These are phyloP conservation scores for Capronia americana DNA, from an alignment of 2,329 filamentous ascomycete genomes.

Conservation along the genomic window DNA sequence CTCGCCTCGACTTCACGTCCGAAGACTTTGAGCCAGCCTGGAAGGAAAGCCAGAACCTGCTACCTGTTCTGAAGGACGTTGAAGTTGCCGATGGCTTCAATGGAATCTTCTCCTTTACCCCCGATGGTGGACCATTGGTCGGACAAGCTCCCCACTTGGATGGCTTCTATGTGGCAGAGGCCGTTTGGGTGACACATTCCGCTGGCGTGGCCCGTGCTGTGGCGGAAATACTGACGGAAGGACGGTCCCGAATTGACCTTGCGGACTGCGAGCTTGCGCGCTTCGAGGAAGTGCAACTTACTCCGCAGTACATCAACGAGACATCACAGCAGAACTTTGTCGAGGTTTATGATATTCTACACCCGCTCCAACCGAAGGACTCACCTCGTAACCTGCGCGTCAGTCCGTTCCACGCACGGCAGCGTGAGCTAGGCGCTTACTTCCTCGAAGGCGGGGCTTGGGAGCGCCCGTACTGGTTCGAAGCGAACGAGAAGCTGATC, in stretches of 20 bases:
- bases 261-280: slow-evolving; percentile 65
- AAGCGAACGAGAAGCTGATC: slow-evolving; percentile 61
- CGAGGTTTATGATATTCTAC: slow-evolving; percentile 69
- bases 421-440: slow-evolving; percentile 58
- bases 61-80: slow-evolving; percentile 59
- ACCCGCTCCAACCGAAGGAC: slow-evolving; percentile 64
- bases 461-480: slow-evolving; percentile 70
- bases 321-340: slow-evolving; percentile 67
- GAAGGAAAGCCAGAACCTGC: slow-evolving; percentile 61
- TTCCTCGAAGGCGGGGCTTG: slow-evolving; percentile 66
- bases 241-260: slow-evolving; percentile 62
- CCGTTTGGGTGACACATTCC: slow-evolving; percentile 71
- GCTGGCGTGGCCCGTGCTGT: slow-evolving; percentile 67
- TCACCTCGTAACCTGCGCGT: slow-evolving; percentile 65
- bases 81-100: slow-evolving; percentile 68
- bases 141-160: slow-evolving; percentile 65
- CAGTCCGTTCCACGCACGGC: slow-evolving; percentile 64
- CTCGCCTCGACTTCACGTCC: slow-evolving; percentile 64
- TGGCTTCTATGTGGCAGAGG: slow-evolving; percentile 69
- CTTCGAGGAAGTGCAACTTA: slow-evolving; percentile 67
- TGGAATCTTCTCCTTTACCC: slow-evolving; percentile 70
- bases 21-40: slow-evolving; percentile 68
- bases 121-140: slow-evolving; percentile 66
- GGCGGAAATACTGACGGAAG: slow-evolving; percentile 64
- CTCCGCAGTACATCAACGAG: slow-evolving; percentile 61